Conservation (phyloP, 768 basidiomycete genomes). For the Suillus fuscotomentosus region DNA sequence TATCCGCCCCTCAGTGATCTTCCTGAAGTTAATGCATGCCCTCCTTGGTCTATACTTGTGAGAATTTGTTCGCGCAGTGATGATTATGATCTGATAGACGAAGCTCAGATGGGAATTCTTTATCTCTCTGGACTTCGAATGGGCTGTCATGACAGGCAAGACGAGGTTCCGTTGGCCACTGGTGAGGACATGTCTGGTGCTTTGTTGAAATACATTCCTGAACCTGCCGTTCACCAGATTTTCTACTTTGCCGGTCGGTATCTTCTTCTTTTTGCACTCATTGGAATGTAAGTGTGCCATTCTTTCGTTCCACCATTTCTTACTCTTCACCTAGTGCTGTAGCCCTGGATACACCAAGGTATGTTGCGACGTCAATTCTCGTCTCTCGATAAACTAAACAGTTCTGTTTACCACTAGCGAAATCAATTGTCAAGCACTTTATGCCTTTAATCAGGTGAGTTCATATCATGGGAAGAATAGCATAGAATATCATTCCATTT, state of each 20-base stretch:
- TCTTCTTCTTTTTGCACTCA: constrained; percentile 41
- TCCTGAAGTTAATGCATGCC: constrained; percentile 41
- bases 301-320: not conserved
- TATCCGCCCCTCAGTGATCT: constrained; percentile 29
- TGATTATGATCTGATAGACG: not conserved
- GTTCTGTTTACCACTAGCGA: constrained; percentile 21
- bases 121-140: constrained; percentile 43
- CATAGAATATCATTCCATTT: not conserved
- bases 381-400: not conserved
- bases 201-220: not conserved
- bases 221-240: constrained; percentile 25
- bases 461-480: not conserved
- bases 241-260: constrained; percentile 49
- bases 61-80: constrained; percentile 12
- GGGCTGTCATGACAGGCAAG: constrained; percentile 38
- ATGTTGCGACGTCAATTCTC: constrained; percentile 10
- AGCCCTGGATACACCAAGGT: constrained; percentile 22
- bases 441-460: constrained; percentile 46
- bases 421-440: constrained; percentile 45
- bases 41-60: constrained; percentile 46
- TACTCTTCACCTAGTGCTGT: constrained; percentile 17
- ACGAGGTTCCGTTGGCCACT: constrained; percentile 47
- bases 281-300: constrained; percentile 40
- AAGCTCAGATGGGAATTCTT: constrained; percentile 41
- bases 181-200: constrained; percentile 29